Evolutionary conservation across 73 alveolate genomes (phyloP).

Genomic region (Stentor roeselii): DNA sequence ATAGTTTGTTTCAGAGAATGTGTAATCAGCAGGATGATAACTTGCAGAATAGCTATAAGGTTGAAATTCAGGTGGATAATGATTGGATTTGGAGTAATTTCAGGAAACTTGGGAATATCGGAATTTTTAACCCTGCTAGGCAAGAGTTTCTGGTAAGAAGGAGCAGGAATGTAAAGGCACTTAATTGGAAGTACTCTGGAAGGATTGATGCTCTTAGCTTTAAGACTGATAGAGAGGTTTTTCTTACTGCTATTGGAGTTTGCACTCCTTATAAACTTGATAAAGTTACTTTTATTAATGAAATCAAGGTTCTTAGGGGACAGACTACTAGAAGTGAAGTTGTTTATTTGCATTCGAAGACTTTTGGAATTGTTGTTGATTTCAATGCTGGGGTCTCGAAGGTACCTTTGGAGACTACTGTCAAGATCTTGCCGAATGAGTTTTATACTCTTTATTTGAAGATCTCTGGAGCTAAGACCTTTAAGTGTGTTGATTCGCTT

Average conservation of each 20-base stretch:
- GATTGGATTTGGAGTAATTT: background rate
- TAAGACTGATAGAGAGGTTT: background rate
- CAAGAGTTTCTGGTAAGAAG: background rate
- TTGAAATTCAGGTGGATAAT: background rate
- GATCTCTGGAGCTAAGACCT: conserved; percentile 2
- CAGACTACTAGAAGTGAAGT: background rate
- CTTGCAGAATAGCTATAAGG: background rate
- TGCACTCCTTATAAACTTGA: background rate
- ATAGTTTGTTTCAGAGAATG: background rate
- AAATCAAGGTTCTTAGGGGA: background rate
- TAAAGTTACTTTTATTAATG: background rate
- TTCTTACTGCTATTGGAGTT: background rate
- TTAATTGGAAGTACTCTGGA: background rate
- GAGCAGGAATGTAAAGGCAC: background rate
- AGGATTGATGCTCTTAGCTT: background rate
- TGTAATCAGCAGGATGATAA: background rate
- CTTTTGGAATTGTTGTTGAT: background rate
- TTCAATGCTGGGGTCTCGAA: background rate
- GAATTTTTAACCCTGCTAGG: background rate
- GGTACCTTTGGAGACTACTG: background rate
- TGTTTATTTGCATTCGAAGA: background rate
- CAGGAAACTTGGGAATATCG: background rate
- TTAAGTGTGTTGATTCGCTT: background rate
- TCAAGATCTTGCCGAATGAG: background rate
- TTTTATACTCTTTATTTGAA: background rate